Evolutionary conservation across 495 filamentous ascomycete species (phyloP).

Genomic region (Xeromyces bisporus): DNA sequence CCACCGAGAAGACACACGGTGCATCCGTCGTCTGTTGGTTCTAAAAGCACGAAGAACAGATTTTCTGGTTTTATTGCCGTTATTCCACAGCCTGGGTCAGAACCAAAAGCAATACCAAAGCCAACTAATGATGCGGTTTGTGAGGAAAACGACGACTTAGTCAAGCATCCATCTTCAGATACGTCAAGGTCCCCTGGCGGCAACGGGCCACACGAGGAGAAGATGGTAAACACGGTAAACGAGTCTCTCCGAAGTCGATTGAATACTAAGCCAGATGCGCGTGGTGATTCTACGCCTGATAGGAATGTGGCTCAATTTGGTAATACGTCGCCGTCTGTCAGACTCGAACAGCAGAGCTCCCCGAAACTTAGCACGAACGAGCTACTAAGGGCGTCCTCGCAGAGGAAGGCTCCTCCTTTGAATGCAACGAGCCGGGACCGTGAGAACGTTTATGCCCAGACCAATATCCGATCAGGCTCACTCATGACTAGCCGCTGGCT

Average conservation of each 20-base stretch:
- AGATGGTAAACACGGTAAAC: conserved; percentile 23
- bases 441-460: conserved; percentile 48
- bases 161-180: conserved; percentile 49
- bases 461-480: conserved; percentile 69
- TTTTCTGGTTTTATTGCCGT: conserved; percentile 42
- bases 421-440: conserved; percentile 38
- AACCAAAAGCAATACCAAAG: no score
- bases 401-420: conserved; percentile 26
- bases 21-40: conserved; percentile 50
- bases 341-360: conserved; percentile 12
- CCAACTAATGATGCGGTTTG: conserved; percentile 80
- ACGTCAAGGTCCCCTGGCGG: conserved; percentile 9
- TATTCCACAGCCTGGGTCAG: conserved; percentile 38
- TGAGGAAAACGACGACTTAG: conserved; percentile 84
- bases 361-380: conserved; percentile 13
- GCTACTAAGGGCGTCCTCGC: conserved; percentile 17
- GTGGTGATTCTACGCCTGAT: conserved; percentile 10
- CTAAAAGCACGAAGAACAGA: conserved; percentile 24
- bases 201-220: conserved; percentile 5
- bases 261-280: conserved; percentile 9
- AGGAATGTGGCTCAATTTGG: conserved; percentile 1
- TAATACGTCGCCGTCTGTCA: conserved; percentile 2
- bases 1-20: conserved; percentile 54
- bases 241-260: conserved; percentile 25
- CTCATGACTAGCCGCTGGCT: conserved; percentile 74